These are phyloP conservation scores for Teratosphaeria gauchensis DNA, from an alignment of 2,329 filamentous ascomycete genomes.

Conservation along the genomic window DNA sequence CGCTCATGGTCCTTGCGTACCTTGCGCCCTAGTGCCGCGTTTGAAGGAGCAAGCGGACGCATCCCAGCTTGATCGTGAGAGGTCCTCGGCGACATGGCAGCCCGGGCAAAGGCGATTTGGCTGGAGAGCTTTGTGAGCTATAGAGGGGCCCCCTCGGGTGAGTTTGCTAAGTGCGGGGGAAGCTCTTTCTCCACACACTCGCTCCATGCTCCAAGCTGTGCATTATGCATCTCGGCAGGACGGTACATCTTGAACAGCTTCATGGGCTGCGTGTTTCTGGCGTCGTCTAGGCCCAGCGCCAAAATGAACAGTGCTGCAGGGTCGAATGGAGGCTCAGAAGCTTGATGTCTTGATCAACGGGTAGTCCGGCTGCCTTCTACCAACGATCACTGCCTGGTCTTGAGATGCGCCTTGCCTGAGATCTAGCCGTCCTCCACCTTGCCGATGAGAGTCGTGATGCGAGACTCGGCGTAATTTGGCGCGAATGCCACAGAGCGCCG, in stretches of 20 bases:
- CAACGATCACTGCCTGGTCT: too few species aligned
- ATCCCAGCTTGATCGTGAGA: conserved; percentile 2
- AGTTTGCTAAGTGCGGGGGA: conserved; percentile 5
- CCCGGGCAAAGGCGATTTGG: neutral
- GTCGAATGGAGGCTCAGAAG: too few species aligned
- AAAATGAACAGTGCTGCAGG: neutral
- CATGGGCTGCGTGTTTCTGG: neutral
- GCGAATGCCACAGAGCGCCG: neutral
- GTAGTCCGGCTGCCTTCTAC: too few species aligned
- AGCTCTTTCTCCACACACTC: conserved; percentile 1
- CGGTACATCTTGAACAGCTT: neutral
- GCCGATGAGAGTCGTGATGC: neutral
- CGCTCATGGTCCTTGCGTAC: neutral
- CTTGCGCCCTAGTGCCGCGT: neutral
- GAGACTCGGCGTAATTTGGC: neutral
- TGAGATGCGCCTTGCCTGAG: too few species aligned
- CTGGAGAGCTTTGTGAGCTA: neutral
- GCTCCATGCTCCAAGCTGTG: too few species aligned
- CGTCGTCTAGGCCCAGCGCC: neutral
- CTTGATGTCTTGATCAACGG: neutral
- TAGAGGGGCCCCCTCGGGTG: too few species aligned
- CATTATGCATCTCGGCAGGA: too few species aligned
- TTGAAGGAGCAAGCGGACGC: neutral
- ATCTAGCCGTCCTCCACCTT: too few species aligned
- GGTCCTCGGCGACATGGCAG: conserved; percentile 9